Percentiles rank a stretch among this genome's conserved stretches.
Conservation (phyloP, 495 filamentous ascomycete species). For the Evernia prunastri region DNA sequence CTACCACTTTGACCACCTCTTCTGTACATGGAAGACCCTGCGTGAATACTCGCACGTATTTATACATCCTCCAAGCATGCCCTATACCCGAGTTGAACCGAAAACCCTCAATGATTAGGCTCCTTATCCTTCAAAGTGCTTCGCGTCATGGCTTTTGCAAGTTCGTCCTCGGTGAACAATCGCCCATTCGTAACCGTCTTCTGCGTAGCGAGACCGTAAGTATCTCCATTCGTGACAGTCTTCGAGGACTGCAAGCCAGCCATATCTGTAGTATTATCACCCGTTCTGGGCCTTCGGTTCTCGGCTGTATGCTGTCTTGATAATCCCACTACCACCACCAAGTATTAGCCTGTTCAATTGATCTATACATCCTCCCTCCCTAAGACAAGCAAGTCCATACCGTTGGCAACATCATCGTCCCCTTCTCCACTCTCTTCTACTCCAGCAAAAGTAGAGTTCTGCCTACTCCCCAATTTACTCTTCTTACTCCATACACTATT, state of each 20-base stretch:
- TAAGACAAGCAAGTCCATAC: conserved; percentile 13
- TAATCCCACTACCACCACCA: conserved; percentile 24
- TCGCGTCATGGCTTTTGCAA: conserved; percentile 26
- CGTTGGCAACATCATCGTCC: conserved; percentile 28
- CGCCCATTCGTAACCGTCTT: conserved; percentile 23
- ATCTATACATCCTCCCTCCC: neutral
- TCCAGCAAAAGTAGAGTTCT: conserved; percentile 20
- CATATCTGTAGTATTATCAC: conserved; percentile 1
- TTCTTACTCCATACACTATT: conserved; percentile 21
- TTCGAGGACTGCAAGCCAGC: conserved; percentile 17
- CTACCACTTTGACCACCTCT: neutral
- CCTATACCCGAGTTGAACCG: neutral
- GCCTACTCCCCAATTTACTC: conserved; percentile 22
- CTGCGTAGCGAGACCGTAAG: conserved; percentile 20
- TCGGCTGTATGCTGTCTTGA: conserved; percentile 26
- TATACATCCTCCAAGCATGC: neutral
- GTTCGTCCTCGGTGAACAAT: conserved; percentile 27
- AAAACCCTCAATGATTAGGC: neutral
- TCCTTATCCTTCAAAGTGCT: conserved; percentile 20
- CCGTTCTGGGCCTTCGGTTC: conserved; percentile 8
- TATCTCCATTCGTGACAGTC: conserved; percentile 12
- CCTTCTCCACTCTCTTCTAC: conserved; percentile 24
- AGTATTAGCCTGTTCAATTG: neutral
- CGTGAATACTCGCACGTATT: neutral
- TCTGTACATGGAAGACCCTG: neutral